Evolutionary conservation across 164 flowering plant species (phyloP).

Genomic region (Santalum album): DNA sequence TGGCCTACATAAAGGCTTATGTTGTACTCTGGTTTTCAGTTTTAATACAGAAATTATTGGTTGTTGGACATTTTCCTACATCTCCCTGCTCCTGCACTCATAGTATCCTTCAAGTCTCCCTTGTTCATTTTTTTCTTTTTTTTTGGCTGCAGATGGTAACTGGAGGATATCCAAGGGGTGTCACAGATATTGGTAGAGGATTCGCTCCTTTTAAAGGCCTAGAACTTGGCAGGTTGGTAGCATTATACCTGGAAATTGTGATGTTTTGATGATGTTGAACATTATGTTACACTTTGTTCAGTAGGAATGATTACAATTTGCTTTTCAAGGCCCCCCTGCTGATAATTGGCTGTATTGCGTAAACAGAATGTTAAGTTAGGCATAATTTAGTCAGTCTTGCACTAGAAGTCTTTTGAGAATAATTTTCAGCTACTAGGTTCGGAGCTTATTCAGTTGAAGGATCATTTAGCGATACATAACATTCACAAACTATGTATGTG

Average conservation of each 20-base stretch:
- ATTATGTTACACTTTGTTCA: too few relatives aligned
- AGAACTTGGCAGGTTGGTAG: constrained; percentile 67
- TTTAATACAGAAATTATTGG: too few relatives aligned
- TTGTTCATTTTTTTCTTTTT: too few relatives aligned
- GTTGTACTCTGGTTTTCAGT: too few relatives aligned
- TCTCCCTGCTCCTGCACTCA: too few relatives aligned
- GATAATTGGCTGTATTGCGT: background rate
- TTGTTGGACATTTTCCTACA: too few relatives aligned
- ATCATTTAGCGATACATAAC: too few relatives aligned
- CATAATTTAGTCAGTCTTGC: background rate
- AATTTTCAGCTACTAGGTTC: too few relatives aligned
- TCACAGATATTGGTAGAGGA: constrained; percentile 39
- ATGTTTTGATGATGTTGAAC: background rate
- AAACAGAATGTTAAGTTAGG: background rate
- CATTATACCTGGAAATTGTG: background rate
- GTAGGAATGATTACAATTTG: background rate
- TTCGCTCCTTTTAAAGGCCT: constrained; percentile 29
- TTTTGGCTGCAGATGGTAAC: constrained; percentile 30
- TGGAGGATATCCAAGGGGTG: constrained; percentile 29
- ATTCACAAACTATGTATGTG: too few relatives aligned
- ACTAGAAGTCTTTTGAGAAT: background rate
- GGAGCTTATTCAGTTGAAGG: background rate
- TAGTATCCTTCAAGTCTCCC: too few relatives aligned
- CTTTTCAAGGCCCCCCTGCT: background rate
- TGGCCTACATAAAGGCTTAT: too few relatives aligned